Base-by-base conservation (phyloP, 441 rosid species). In the Erodium trifolium region DNA sequence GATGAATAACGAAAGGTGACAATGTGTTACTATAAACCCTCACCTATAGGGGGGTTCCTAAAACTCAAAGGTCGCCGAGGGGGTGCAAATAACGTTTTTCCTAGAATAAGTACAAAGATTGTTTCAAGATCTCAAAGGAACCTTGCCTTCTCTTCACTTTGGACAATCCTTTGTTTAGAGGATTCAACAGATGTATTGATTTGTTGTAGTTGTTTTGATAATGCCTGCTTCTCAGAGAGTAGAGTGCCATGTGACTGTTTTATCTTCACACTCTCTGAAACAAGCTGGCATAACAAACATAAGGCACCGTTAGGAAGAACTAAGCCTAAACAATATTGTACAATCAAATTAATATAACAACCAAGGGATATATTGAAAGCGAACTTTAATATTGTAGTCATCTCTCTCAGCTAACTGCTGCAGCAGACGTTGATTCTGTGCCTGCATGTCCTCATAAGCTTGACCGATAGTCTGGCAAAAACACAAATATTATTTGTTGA, bases 381-480 rank as follows among this genome's bases (percentile, higher is more conserved):
- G 41, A 68, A 94, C 99, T 96, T 92, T 94, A 75, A 94, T 88
- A 81, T 90, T 92, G 82, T 86, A 89, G 78, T 92, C 96, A 68
- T 94, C 99, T 76, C 97, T 86, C 72, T 90, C 96, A 7, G 93
- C 81, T 77, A 94, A 85, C 81, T 92, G 97, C 71, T 86, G 97
- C 80, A 88, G 77, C 78, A 94, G 83, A 77, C 85, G 87, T 74
- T 94, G 96, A 78, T 92, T 92, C 78, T 92, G 99, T 16, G 89
- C 81, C 86, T 87, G 99, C 99, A 92, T 90, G 78, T 94, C 99
- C 80, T 92, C 97, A 71, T 90, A 94, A 68, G 98, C 98, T 85
- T 94, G 97, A 73, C 97, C 99, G 37, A 94, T 86, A 64, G 92
- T 94, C 99, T 94, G 80, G 39, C 77, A 67, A 29, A 67, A 73